Evolutionary conservation across 1,284 basidiomycete genomes (phyloP).

Genomic region (Peniophora sp.): DNA sequence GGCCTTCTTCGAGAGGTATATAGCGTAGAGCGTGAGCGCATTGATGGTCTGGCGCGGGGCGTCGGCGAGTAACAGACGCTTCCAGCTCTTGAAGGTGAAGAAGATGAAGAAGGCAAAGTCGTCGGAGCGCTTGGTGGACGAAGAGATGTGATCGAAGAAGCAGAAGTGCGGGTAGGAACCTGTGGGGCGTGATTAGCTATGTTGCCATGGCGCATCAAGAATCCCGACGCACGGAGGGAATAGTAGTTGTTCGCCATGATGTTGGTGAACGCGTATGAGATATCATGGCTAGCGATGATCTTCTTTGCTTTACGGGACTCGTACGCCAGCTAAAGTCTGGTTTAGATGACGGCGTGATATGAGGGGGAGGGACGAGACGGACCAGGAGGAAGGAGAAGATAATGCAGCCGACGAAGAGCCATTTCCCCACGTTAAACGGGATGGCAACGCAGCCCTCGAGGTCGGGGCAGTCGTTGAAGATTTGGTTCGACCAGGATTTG

Average conservation of each 20-base stretch:
- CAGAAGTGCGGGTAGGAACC: conserved; percentile 96
- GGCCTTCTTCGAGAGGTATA: conserved; percentile 73
- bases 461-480: conserved; percentile 66
- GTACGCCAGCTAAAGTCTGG: conserved; percentile 64
- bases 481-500: conserved; percentile 83
- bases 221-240: conserved; percentile 66
- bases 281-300: conserved; percentile 91
- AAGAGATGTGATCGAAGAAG: conserved; percentile 94
- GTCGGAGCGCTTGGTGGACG: conserved; percentile 93
- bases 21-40: conserved; percentile 86
- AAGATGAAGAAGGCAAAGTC: conserved; percentile 99
- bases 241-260: conserved; percentile 96
- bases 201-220: conserved; percentile 2
- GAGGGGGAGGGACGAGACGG: conserved; percentile 21
- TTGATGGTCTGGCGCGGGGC: conserved; percentile 98
- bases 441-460: conserved; percentile 75
- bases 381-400: conserved; percentile 94
- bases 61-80: conserved; percentile 87
- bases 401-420: conserved; percentile 97
- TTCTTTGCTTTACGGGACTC: conserved; percentile 89
- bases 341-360: conserved; percentile 5
- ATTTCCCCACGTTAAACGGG: conserved; percentile 85
- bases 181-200: conserved; percentile 19
- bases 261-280: conserved; percentile 95
- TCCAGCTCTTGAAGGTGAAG: conserved; percentile 99